A percentile compares a stretch with the other conserved stretches of the same genome.
These are phyloP conservation scores for Trypethelium eluteriae DNA, from an alignment of 495 filamentous ascomycete species.

Conservation along the genomic window DNA sequence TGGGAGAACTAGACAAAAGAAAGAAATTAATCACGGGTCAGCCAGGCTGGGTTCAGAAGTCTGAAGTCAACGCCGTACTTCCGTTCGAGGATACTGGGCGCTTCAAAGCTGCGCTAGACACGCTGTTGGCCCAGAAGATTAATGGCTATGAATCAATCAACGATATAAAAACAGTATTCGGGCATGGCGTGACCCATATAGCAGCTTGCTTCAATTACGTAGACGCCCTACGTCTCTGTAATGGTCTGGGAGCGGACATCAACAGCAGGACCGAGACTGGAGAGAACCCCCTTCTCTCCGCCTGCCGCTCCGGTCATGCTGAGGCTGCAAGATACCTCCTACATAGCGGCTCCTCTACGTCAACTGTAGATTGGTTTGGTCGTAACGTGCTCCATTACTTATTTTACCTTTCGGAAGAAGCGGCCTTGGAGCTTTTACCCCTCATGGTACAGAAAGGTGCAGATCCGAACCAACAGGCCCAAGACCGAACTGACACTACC, in stretches of 20 bases:
- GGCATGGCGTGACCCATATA: background rate
- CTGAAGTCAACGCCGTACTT: background rate
- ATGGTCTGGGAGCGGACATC: background rate
- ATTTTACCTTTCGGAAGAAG: background rate
- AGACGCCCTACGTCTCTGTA: background rate
- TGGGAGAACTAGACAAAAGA: background rate
- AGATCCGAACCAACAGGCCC: background rate
- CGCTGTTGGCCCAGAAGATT: background rate
- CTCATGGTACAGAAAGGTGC: background rate
- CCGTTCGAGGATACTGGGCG: background rate
- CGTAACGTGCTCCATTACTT: background rate
- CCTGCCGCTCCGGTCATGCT: background rate
- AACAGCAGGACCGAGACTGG: background rate
- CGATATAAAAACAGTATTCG: background rate
- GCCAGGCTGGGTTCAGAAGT: background rate
- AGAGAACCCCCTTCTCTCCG: background rate
- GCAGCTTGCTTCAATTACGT: background rate
- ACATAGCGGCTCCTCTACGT: background rate
- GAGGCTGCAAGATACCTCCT: background rate
- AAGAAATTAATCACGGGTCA: background rate
- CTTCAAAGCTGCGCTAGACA: background rate
- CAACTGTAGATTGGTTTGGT: background rate
- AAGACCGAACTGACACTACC: background rate
- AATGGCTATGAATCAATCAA: background rate
- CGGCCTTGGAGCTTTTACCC: background rate